Evolutionary conservation across 176 grass and related monocot species (phyloP).

Genomic region (Triticum aestivum): IWGSC_CS_RefSeq_v2.1 NC_057806.1:72012065-72012564

Average conservation of each 20-base stretch:
- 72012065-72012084: neutral
- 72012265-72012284: neutral
- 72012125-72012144: neutral
- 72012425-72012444: neutral
- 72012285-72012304: neutral
- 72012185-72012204: conserved; percentile 17
- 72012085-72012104: conserved; percentile 32
- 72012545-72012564: too few relatives aligned
- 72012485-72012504: neutral
- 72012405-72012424: neutral
- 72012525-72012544: too few relatives aligned
- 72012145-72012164: neutral
- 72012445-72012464: neutral
- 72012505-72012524: neutral
- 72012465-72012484: too few relatives aligned
- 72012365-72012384: conserved; percentile 18
- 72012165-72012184: neutral
- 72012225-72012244: conserved; percentile 1
- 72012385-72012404: conserved; percentile 33
- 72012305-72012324: neutral
- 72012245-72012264: neutral
- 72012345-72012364: neutral
- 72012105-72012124: neutral
- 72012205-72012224: neutral
- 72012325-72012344: neutral